Evolutionary conservation across 768 basidiomycete species (phyloP).

Genomic region (Mycena kentingensis): DNA sequence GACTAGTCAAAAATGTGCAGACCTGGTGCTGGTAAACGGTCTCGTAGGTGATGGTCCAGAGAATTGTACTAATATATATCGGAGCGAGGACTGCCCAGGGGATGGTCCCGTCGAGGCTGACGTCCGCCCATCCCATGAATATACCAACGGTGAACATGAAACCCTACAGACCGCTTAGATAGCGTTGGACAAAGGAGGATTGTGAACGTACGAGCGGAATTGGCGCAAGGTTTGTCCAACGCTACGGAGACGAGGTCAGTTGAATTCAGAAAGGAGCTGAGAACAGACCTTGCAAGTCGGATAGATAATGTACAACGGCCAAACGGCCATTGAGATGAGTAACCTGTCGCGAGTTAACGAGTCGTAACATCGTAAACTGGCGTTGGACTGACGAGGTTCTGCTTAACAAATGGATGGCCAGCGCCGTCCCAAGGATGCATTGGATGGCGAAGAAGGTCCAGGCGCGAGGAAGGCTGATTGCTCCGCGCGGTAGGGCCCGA

Average conservation of each 20-base stretch:
- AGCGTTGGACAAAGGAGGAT: not conserved
- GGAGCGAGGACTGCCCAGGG: conserved; percentile 30
- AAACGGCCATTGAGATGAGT: conserved; percentile 29
- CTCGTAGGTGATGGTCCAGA: conserved; percentile 36
- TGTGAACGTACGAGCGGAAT: conserved; percentile 28
- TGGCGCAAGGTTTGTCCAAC: conserved; percentile 34
- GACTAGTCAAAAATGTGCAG: not conserved
- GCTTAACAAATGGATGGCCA: conserved; percentile 25
- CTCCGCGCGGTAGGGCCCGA: conserved; percentile 30
- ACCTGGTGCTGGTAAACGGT: conserved; percentile 38
- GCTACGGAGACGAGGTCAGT: conserved; percentile 16
- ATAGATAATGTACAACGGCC: conserved; percentile 36
- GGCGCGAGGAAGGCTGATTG: conserved; percentile 29
- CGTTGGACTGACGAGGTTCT: conserved; percentile 21
- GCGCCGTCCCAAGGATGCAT: conserved; percentile 24
- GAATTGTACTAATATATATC: conserved; percentile 29
- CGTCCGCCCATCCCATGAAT: conserved; percentile 36
- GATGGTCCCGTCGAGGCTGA: conserved; percentile 24
- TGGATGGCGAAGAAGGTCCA: conserved; percentile 33
- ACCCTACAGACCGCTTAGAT: conserved; percentile 23
- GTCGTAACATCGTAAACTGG: not conserved
- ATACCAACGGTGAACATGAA: conserved; percentile 35
- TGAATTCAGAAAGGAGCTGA: not conserved
- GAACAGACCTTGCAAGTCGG: conserved; percentile 36
- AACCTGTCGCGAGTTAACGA: conserved; percentile 16